Base-by-base conservation (phyloP, 2,329 filamentous ascomycete genomes). In the Ceratocystis variospora region DNA sequence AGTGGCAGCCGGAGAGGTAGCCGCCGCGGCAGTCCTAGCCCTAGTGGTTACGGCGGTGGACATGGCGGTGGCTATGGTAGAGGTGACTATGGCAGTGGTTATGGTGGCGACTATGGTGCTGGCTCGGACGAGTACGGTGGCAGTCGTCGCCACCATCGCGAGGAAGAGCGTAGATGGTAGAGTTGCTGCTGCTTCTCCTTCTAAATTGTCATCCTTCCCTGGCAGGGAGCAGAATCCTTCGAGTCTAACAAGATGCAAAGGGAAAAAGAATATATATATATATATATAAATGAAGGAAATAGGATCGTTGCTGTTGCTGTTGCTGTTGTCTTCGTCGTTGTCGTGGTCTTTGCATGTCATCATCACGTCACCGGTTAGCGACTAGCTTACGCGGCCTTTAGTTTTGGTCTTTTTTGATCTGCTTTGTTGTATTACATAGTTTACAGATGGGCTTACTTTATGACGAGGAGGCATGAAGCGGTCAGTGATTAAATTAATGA, bases 21-120 rank as follows among this genome's bases (percentile, higher is more conserved):
- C 66, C 72, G 73, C 59, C 71, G 72, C 63, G 65, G 70, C n/a
- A 64, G 70, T 48, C 55, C 69, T 48, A 66, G 67, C 44, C 69
- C 66, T 50, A 69, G 69, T 48, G 64, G 69, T 15, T 69, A 69
- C 17, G 64, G 66, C 37, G 59, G 62, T 53, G 66, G 53, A 15
- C 33, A 67, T 12, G 63, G 66, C 28, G 59, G 62, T 22, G 19
- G n/a, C 22, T n/a, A 55, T 25, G 41, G 67, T 22, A 25, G 68
- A 6, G 71, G 73, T 62, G 69, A 61, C 25, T 22, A 28, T 25
- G 62, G 70, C 6, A 66, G 70, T 48, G 68, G 70, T 33, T 68
- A 69, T 10, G 70, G 71, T 57, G 69, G 69, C 63, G 66, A 68
- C 10, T 66, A 61, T 12, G 61, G 62, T 12, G 37, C 37, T 15